Base-by-base conservation (phyloP, 208 protist genomes). In the Lotmaria passim region DNA sequence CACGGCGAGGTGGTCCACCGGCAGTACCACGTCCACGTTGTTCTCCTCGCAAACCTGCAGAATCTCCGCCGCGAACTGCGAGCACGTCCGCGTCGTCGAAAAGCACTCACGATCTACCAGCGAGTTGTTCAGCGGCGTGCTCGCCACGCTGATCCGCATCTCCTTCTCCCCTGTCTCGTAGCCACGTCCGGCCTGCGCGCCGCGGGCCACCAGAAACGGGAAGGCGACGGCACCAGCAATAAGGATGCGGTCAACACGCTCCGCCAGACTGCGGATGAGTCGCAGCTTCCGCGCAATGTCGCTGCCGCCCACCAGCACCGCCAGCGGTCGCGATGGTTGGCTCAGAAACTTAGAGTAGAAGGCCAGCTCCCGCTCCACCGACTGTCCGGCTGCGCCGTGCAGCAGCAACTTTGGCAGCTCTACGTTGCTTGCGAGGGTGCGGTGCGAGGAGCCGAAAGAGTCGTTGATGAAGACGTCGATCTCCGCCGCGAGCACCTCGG, bases 11-110 rank as follows among this genome's bases (percentile, higher is more conserved):
- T 98, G 98, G 80, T 99, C 98, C 3, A 97, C 78, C 21, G 98
- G 98, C 36, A 99, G 91, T 51, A 98, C 78, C 23, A 99, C 69
- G 58, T 99, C 93, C 12, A 99, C 98, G 47, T 86, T 76, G 58
- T 96, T 92, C 56, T 85, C 80, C 48, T 96, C 79, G 51, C 97
- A 98, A 44, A 98, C 89, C 2, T 73, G 81, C 39, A 99, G 73
- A 53, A 99, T 93, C 57, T 95, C 73, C 21, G 82, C 63, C 51
- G 95, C 91, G 44, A 86, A 90, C 28, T 82, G 60, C 50, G 79
- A 84, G 77, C 75, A 85, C 28, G 75, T n/a, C 56, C 38, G 61
- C 69, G 69, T 65, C 44, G 46, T 65, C 19, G 44, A 19, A n/a
- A 65, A 41, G n/a, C 46, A 39, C n/a, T 52, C 55, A 7, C 63